These are phyloP conservation scores for Nematodospora anomalae DNA, from an alignment of 1,139 yeast species.

Conservation along the genomic window DNA sequence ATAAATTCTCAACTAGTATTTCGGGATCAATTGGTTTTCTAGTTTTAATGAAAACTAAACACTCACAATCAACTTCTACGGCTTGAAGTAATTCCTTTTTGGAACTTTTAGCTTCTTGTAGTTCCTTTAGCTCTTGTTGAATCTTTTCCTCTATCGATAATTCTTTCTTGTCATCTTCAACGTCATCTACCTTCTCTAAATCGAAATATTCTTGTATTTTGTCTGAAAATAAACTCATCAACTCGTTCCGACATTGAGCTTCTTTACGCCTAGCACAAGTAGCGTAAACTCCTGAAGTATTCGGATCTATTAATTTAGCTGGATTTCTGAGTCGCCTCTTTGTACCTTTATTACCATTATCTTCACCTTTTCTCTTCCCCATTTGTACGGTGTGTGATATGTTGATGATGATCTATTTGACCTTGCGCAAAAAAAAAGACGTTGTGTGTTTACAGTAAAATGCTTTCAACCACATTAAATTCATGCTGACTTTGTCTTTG, in stretches of 20 bases:
- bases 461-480: too few species aligned
- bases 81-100: constrained; percentile 56
- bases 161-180: constrained; percentile 32
- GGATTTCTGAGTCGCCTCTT: constrained; percentile 46
- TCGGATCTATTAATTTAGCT: constrained; percentile 65
- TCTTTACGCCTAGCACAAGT: constrained; percentile 83
- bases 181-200: constrained; percentile 26
- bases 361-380: constrained; percentile 27
- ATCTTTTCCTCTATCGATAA: constrained; percentile 75
- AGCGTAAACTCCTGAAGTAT: constrained; percentile 80
- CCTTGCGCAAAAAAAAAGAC: background rate
- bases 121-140: constrained; percentile 61
- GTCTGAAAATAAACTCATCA: constrained; percentile 57
- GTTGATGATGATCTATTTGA: background rate
- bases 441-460: background rate
- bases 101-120: constrained; percentile 44
- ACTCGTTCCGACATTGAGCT: constrained; percentile 69
- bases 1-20: constrained; percentile 58
- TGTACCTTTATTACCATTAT: constrained; percentile 14
- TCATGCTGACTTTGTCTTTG: constrained; percentile 13
- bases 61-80: constrained; percentile 76
- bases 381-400: too few species aligned
- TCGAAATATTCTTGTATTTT: constrained; percentile 57
- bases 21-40: constrained; percentile 80
- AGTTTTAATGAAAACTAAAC: constrained; percentile 79